These are phyloP conservation scores for Pichia ethanolica DNA, from an alignment of 805 yeast genomes.

Conservation along the genomic window DNA sequence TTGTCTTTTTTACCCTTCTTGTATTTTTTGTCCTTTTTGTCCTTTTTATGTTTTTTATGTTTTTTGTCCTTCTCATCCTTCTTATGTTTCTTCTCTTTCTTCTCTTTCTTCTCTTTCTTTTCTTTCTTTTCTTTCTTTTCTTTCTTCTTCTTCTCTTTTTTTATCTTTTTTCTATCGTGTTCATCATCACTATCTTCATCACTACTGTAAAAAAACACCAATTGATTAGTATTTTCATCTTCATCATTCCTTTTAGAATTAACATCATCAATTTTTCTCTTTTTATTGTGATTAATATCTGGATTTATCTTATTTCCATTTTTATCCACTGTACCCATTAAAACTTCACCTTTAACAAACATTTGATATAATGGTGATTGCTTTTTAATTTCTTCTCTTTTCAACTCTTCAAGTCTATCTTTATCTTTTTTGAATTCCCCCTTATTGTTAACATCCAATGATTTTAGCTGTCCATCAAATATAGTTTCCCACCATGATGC, in stretches of 20 bases:
- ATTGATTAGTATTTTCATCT: constrained; percentile 6
- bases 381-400: constrained; percentile 41
- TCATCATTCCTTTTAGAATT: background rate
- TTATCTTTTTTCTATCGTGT: background rate
- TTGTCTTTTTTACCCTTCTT: constrained; percentile 19
- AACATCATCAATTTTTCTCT: constrained; percentile 5
- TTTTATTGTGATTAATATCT: background rate
- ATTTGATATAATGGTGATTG: constrained; percentile 61
- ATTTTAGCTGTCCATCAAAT: constrained; percentile 87
- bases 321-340: constrained; percentile 60
- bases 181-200: constrained; percentile 24
- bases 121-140: constrained; percentile 19
- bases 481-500: constrained; percentile 97
- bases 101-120: constrained; percentile 21
- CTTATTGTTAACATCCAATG: constrained; percentile 38
- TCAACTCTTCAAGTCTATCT: constrained; percentile 38
- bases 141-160: constrained; percentile 14
- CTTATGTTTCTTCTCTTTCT: constrained; percentile 17
- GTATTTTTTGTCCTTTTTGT: constrained; percentile 16
- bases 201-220: constrained; percentile 17
- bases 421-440: constrained; percentile 6
- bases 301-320: constrained; percentile 9
- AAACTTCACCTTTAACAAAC: constrained; percentile 84
- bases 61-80: constrained; percentile 17
- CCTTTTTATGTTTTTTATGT: constrained; percentile 17